Evolutionary conservation across 768 basidiomycete species (phyloP).

Genomic region (Kwoniella mangroviensis): DNA sequence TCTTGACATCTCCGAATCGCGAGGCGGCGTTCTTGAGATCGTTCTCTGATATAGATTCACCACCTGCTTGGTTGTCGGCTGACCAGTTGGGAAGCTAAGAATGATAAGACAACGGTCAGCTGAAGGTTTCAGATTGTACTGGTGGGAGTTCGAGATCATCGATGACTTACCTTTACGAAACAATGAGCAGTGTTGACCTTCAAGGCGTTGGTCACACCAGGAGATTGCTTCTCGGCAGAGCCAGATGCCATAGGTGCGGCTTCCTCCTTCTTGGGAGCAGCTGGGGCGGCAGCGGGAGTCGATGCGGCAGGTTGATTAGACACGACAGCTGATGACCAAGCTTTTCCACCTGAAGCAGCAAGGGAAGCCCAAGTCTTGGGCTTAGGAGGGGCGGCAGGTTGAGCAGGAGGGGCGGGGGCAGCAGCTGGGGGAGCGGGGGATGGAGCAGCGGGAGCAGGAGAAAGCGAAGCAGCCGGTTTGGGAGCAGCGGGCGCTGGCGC

Average conservation of each 20-base stretch:
- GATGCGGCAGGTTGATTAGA: conserved; percentile 62
- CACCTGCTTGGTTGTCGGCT: conserved; percentile 34
- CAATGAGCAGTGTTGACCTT: conserved; percentile 74
- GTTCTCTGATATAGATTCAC: conserved; percentile 47
- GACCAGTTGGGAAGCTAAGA: conserved; percentile 59
- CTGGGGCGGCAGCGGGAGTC: conserved; percentile 31
- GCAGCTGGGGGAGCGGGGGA: conserved; percentile 56
- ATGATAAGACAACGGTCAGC: neutral
- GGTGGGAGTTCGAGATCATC: neutral
- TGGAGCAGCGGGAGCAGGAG: conserved; percentile 47
- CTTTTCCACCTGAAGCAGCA: conserved; percentile 73
- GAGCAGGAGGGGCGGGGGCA: conserved; percentile 58
- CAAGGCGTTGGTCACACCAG: conserved; percentile 64
- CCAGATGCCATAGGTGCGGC: conserved; percentile 34
- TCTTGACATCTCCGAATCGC: conserved; percentile 49
- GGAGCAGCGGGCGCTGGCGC: conserved; percentile 33
- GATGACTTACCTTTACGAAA: conserved; percentile 74
- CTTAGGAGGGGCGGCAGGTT: conserved; percentile 59
- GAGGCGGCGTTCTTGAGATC: conserved; percentile 41
- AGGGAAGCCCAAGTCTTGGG: conserved; percentile 92
- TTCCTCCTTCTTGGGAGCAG: conserved; percentile 32
- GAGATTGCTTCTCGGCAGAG: conserved; percentile 24
- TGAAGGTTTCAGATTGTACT: too few relatives aligned
- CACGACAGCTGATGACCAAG: conserved; percentile 80
- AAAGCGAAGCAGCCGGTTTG: conserved; percentile 31